A percentile compares a stretch with the other conserved stretches of the same genome.
Evolutionary conservation across 2,329 filamentous ascomycete genomes (phyloP).

Genomic region (Colletotrichum trifolii): DNA sequence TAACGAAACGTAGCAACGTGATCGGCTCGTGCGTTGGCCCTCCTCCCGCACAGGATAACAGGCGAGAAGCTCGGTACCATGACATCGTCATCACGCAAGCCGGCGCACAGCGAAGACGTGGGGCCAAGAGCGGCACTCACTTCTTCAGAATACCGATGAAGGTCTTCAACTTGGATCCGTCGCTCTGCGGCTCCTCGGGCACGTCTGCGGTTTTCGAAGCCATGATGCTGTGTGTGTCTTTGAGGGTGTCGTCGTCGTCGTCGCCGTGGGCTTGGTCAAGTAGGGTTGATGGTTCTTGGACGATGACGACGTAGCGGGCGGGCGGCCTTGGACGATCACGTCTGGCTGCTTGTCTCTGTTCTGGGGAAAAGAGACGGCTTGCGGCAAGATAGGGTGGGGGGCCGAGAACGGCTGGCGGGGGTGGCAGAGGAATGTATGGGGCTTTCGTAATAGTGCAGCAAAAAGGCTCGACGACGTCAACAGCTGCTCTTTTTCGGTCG

Average conservation of each 20-base stretch:
- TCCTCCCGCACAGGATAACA: neutral
- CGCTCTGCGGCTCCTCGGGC: slow-evolving; percentile 69
- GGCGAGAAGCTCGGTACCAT: too few relatives aligned
- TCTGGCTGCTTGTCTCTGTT: too few relatives aligned
- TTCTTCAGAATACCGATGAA: slow-evolving; percentile 89
- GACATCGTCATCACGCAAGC: neutral
- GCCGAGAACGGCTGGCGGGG: slow-evolving; percentile 35
- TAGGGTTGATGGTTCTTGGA: neutral
- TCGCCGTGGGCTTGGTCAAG: neutral
- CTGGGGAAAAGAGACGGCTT: slow-evolving; percentile 24
- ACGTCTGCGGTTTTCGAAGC: slow-evolving; percentile 51
- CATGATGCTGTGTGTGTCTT: slow-evolving; percentile 41
- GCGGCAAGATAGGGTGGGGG: slow-evolving; percentile 35
- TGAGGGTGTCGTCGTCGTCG: neutral
- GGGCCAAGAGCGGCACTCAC: slow-evolving; percentile 61
- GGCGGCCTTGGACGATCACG: too few relatives aligned
- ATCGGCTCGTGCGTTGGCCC: neutral
- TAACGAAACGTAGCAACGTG: too few relatives aligned
- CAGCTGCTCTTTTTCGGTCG: neutral
- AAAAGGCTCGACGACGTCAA: neutral
- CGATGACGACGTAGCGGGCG: slow-evolving; percentile 28
- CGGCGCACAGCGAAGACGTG: slow-evolving; percentile 20
- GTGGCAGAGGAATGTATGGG: neutral
- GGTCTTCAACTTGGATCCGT: slow-evolving; percentile 88
- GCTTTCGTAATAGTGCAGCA: neutral